Base-by-base conservation (phyloP, 2,329 filamentous ascomycete species). In the Penicillium brasilianum region DNA sequence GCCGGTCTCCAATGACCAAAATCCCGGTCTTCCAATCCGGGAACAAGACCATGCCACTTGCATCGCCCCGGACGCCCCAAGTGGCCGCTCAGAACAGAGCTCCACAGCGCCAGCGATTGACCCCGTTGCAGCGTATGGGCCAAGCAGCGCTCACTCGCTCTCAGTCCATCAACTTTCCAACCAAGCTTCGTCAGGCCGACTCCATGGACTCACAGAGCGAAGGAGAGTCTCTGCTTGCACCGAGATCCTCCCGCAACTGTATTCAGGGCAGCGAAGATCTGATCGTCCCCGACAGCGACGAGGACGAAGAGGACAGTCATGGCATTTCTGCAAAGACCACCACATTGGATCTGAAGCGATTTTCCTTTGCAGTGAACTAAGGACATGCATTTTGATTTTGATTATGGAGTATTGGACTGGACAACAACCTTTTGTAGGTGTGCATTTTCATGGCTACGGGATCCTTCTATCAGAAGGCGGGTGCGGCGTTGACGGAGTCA, bases 261-360 rank as follows among this genome's bases (percentile, higher is more conserved):
- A 56, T 46, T 46, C 72, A 74, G 48, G 83, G 83, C 2, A 85
- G 83, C 61, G 83, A 85, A 66, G 83, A 85, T 65, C 67, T 80
- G 39, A 80, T 85, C 20, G 70, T 84, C 41, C 82, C 81, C 20
- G 77, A 82, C 59, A 84, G 81, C 53, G 83, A 85, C 44, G 81
- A 80, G 4, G 72, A 76, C 14, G 72, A 72, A 10, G 71, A 71
- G 18, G 61, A 58, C 7, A 62, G 61, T 34, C 44, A 55, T 2
- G 65, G 61, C 25, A 58, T 53, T 25, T 61, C 59, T 14, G 56
- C 30, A 46, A 59, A 54, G 32, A 62, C 64, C 3, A 60, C 69
- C 14, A 54, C 65, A 37, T 69, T 79, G 54, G 70, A 79, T 62
- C 65, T 79, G 30, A 72, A 75, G 60, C 71, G 69, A 41, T 80